phyloP scores from a whole-genome alignment of 2,329 filamentous ascomycete species.

The Aurifilum marmelostoma region DNA sequence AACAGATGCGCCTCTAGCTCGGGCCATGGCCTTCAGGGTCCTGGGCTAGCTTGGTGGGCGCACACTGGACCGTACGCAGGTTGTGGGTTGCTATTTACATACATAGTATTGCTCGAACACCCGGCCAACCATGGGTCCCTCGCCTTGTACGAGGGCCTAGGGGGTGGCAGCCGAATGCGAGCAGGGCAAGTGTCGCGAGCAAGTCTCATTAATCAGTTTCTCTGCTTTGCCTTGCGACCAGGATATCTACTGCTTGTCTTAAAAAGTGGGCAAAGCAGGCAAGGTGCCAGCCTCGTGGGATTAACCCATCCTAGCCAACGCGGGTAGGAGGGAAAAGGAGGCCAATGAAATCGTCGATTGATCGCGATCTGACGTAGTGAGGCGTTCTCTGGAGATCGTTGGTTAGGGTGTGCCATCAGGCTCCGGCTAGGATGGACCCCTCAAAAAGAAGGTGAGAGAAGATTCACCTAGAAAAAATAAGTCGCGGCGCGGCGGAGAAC shows the following conservation, averaged over 20 bases:
- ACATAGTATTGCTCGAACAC: no score
- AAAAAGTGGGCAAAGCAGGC: neutral
- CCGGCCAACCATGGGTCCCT: neutral
- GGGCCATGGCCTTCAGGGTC: neutral
- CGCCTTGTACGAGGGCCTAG: neutral
- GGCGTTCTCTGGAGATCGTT: constrained; percentile 22
- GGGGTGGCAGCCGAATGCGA: neutral
- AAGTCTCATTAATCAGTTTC: no score
- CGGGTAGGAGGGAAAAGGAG: neutral
- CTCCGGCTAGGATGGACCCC: constrained; percentile 11
- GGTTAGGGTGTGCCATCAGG: constrained; percentile 24
- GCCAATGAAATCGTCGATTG: constrained; percentile 26
- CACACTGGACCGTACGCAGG: neutral
- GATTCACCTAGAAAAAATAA: neutral
- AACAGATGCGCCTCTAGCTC: neutral
- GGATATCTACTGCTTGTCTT: neutral
- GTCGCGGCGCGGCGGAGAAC: constrained; percentile 14
- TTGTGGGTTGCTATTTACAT: neutral
- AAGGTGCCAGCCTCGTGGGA: neutral
- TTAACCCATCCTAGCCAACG: neutral
- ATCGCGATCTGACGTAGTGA: constrained; percentile 12
- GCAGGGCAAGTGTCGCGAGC: no score
- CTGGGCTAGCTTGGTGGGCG: neutral
- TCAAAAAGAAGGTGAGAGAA: neutral
- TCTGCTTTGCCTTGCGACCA: no score